These are phyloP conservation scores for Sarocladium kiliense DNA, from an alignment of 2,329 filamentous ascomycete species.

Conservation along the genomic window DNA sequence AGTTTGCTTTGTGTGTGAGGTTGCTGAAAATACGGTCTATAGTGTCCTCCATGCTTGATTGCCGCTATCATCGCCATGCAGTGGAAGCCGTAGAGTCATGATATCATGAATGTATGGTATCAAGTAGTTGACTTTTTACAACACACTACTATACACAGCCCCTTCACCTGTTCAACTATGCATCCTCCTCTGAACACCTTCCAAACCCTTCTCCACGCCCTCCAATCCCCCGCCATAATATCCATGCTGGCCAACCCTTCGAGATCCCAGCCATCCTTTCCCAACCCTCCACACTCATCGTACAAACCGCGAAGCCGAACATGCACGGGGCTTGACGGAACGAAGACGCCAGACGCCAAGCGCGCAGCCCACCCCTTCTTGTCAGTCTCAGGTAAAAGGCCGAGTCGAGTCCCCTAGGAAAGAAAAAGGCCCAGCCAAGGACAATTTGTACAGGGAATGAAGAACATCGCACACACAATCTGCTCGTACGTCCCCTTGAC, in stretches of 20 bases:
- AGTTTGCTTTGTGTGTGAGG: too few species aligned
- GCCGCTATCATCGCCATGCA: too few species aligned
- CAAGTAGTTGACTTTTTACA: conserved; percentile 7
- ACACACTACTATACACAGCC: conserved; percentile 6
- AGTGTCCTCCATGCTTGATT: background rate
- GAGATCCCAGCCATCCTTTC: background rate
- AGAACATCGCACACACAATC: background rate
- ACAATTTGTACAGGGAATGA: background rate
- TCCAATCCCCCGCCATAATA: background rate
- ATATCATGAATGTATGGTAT: background rate
- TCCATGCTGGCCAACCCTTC: background rate
- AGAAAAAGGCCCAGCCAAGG: background rate
- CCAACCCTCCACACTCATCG: background rate
- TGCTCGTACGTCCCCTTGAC: too few species aligned
- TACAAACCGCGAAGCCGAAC: background rate
- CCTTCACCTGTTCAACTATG: background rate
- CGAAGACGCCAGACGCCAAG: conserved; percentile 4
- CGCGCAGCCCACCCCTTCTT: background rate
- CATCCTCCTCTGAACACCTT: background rate
- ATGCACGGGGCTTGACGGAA: background rate
- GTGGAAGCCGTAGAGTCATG: too few species aligned
- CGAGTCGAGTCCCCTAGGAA: background rate
- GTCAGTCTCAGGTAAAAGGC: background rate
- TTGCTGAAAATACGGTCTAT: too few species aligned
- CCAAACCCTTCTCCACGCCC: background rate